Evolutionary conservation across 257 asterid genomes (phyloP), one percentile per base, ranked within the genome.

Genomic region (Solanum chmielewskii): DNA sequence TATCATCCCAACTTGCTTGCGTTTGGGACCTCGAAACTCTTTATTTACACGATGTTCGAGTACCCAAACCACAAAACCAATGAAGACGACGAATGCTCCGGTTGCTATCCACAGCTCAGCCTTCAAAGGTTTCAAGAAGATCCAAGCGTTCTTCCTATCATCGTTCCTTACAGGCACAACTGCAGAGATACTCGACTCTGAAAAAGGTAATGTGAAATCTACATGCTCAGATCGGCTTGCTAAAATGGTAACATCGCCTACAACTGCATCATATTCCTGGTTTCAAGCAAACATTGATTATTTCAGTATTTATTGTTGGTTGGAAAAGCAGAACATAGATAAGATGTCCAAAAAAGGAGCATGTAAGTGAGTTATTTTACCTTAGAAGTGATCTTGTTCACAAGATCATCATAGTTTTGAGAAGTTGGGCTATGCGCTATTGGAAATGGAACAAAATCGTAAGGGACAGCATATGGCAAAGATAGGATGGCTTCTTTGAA

Each of bases 221-320:
- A 90, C 93, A 13, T 86, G 88, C 12, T 89, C 41, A n/a, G 93
- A 91, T 74, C 95, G 87, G 33, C 86, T 88, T 1, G 90, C 88
- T 14, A 91, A 88, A 59, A 92, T 87, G n/a, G 94, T 89, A 18
- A 91, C 86, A 90, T 91, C 94, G 27, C 92, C 94, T 59, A 88
- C 92, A 25, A 88, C 92, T 21, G 92, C 93, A 89, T 91, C 93
- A 84, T 27, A 87, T 7, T 88, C 87, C 93, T 92, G 71, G 37
- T 76, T n/a, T n/a, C 83, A 76, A 42, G 83, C 60, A 42, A 76
- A 13, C 37, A 76, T 23, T 42, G 60, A n/a, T 76, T 13, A 76
- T 76, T 42, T 5, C 23, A n/a, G 35, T 13, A 42, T 6, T 76
- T 76, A 76, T 41, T 49, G 35, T 76, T 23, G 56, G 56, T 82